Evolutionary conservation across 441 rosid species (phyloP).

Genomic region (Macaranga tanarius): DNA sequence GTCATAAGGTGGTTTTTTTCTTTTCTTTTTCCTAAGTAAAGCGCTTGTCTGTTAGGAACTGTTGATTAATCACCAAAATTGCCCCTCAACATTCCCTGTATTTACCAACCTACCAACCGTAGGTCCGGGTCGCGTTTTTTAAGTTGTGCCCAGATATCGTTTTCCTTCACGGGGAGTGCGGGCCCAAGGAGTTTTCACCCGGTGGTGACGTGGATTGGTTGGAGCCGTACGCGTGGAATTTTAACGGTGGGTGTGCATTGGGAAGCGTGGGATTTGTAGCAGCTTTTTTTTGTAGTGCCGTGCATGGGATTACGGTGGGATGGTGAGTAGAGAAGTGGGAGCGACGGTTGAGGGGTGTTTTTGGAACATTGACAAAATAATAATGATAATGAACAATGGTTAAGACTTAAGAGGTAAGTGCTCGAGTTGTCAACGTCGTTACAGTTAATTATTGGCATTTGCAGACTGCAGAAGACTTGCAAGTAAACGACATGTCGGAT

Average conservation of each 20-base stretch:
- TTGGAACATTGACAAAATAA: constrained; percentile 9
- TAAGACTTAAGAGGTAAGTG: background rate
- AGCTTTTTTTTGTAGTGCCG: constrained; percentile 8
- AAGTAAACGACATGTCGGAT: too few species aligned
- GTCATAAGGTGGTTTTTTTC: constrained; percentile 30
- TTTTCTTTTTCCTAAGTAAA: constrained; percentile 19
- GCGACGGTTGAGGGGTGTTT: constrained; percentile 10
- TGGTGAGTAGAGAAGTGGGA: background rate
- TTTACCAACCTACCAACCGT: constrained; percentile 11
- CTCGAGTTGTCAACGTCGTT: constrained; percentile 25
- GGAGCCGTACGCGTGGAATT: background rate
- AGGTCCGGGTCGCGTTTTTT: constrained; percentile 42
- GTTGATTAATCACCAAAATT: constrained; percentile 36
- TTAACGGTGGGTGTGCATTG: background rate
- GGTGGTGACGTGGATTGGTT: constrained; percentile 10
- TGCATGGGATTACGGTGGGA: constrained; percentile 20
- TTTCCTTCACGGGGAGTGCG: constrained; percentile 23
- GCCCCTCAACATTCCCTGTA: constrained; percentile 18
- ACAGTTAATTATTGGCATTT: background rate
- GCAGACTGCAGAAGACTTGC: too few species aligned
- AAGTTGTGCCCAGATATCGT: constrained; percentile 7
- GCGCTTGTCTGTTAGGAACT: constrained; percentile 84
- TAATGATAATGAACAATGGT: too few species aligned
- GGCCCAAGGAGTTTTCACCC: constrained; percentile 12
- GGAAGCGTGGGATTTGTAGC: constrained; percentile 13